Conservation (phyloP, 1,284 basidiomycete species). For the Malassezia brasiliensis region DNA sequence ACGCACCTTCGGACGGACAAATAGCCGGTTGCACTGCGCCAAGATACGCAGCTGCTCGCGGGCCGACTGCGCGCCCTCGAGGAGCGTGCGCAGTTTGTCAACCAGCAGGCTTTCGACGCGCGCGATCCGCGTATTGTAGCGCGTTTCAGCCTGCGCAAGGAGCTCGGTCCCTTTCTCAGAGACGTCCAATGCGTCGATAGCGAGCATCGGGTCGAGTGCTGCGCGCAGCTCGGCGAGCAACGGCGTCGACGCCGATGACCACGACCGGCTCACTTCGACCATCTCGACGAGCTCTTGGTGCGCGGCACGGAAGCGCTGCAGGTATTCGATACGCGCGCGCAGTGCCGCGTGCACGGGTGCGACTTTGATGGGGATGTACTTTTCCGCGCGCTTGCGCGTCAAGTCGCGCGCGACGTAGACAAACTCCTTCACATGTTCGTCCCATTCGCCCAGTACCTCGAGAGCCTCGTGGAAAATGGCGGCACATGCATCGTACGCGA, state of each 20-base stretch:
- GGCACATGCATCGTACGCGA: conserved; percentile 87
- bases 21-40: conserved; percentile 93
- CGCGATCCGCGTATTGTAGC: conserved; percentile 93
- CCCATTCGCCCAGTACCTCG: conserved; percentile 85
- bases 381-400: conserved; percentile 77
- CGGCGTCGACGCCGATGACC: conserved; percentile 14
- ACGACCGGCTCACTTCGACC: conserved; percentile 83
- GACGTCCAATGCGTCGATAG: conserved; percentile 85
- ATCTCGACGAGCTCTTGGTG: conserved; percentile 95
- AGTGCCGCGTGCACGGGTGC: conserved; percentile 79
- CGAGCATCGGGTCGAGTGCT: conserved; percentile 81
- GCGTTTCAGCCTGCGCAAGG: conserved; percentile 90
- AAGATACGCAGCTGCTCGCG: conserved; percentile 99
- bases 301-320: conserved; percentile 82
- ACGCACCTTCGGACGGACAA: conserved; percentile 75
- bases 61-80: conserved; percentile 91
- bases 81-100: conserved; percentile 74
- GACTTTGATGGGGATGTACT: conserved; percentile 96
- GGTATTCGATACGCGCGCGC: conserved; percentile 75
- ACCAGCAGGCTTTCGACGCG: conserved; percentile 98
- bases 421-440: conserved; percentile 94
- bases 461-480: conserved; percentile 66
- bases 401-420: conserved; percentile 93
- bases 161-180: conserved; percentile 84
- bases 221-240: conserved; percentile 82